Conservation (phyloP, 2,329 filamentous ascomycete species). For the Didymosphaeria variabile region DNA sequence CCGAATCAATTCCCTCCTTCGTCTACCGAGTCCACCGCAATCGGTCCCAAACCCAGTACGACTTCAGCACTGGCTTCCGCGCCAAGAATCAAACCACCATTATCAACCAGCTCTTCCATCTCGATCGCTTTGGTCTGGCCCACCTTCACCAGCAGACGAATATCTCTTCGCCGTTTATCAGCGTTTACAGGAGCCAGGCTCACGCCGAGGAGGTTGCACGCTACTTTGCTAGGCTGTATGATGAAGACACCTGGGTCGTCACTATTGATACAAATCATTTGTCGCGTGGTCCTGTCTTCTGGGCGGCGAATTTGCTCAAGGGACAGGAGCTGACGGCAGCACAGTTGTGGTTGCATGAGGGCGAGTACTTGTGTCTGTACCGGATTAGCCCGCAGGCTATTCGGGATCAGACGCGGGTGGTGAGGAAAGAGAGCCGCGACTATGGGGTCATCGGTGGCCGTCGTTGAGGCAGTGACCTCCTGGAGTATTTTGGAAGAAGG, state of each 20-base stretch:
- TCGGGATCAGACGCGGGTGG: slow-evolving; percentile 38
- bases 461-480: slow-evolving; percentile 23
- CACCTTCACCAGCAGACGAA: slow-evolving; percentile 46
- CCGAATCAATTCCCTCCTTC: slow-evolving; percentile 38
- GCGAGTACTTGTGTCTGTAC: slow-evolving; percentile 49
- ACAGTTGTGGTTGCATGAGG: slow-evolving; percentile 39
- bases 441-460: slow-evolving; percentile 30
- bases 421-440: slow-evolving; percentile 25
- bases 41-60: slow-evolving; percentile 41
- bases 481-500: neutral
- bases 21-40: slow-evolving; percentile 45
- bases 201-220: slow-evolving; percentile 42
- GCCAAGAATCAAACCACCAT: slow-evolving; percentile 49
- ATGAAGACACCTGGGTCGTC: slow-evolving; percentile 37
- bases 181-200: slow-evolving; percentile 37
- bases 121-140: slow-evolving; percentile 40
- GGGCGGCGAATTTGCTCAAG: slow-evolving; percentile 40
- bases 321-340: slow-evolving; percentile 12
- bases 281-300: slow-evolving; percentile 42
- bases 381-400: slow-evolving; percentile 44
- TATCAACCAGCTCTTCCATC: slow-evolving; percentile 32
- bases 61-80: slow-evolving; percentile 41
- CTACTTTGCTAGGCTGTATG: slow-evolving; percentile 28
- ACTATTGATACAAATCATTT: slow-evolving; percentile 43
- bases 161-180: slow-evolving; percentile 46